A percentile compares a stretch with the other conserved stretches of the same genome.
These are phyloP conservation scores for Eimeria necatrix DNA, from an alignment of 169 alveolate genomes.

Conservation along the genomic window DNA sequence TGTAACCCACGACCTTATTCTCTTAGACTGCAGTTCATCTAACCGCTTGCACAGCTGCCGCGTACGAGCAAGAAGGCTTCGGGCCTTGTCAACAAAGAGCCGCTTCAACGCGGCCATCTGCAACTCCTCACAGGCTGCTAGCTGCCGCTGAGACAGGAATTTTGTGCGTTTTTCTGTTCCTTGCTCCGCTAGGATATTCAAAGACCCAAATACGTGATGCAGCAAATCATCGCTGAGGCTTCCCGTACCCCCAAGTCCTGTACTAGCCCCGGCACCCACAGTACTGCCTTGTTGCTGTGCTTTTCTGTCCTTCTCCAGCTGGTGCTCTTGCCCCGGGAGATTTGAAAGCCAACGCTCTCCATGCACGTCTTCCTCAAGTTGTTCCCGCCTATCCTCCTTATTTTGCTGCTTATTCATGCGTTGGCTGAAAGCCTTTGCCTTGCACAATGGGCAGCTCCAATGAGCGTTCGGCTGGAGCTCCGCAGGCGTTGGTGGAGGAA, in stretches of 20 bases:
- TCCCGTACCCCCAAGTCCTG: not conserved
- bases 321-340: no score
- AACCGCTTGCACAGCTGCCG: conserved; percentile 66
- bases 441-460: conserved; percentile 75
- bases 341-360: not conserved
- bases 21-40: not conserved
- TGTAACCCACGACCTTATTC: conserved; percentile 51
- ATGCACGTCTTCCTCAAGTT: not conserved
- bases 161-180: conserved; percentile 51
- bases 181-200: conserved; percentile 50
- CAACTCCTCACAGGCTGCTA: conserved; percentile 72
- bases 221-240: conserved; percentile 28
- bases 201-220: conserved; percentile 39
- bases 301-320: conserved; percentile 10
- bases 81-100: conserved; percentile 64
- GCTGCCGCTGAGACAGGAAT: conserved; percentile 53
- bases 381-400: not conserved
- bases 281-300: not conserved
- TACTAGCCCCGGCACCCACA: not conserved
- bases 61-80: conserved; percentile 66
- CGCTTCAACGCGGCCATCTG: conserved; percentile 76
- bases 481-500: conserved; percentile 71
- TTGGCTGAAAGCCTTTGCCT: conserved; percentile 69
- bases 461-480: conserved; percentile 71
- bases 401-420: conserved; percentile 10